These are phyloP conservation scores for Exophiala oligosperma DNA, from an alignment of 2,329 filamentous ascomycete species.

Conservation along the genomic window DNA sequence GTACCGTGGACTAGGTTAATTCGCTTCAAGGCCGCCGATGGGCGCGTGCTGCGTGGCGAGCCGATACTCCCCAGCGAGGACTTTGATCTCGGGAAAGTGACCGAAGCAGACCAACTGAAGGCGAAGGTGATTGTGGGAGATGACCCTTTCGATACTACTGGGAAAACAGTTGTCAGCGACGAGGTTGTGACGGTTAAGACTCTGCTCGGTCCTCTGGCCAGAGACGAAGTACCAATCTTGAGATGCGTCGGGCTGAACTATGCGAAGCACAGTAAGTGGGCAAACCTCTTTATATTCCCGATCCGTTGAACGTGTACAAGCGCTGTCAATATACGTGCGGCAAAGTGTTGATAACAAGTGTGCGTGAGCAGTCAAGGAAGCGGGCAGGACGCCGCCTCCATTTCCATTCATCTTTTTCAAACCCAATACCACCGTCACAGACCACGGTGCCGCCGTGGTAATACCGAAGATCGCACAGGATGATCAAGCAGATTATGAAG, in stretches of 20 bases:
- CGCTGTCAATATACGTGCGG: background rate
- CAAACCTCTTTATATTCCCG: background rate
- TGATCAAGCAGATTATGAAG: slow-evolving; percentile 43
- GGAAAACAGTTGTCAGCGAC: slow-evolving; percentile 45
- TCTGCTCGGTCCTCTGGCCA: slow-evolving; percentile 54
- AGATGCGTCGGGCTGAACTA: slow-evolving; percentile 52
- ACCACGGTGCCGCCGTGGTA: slow-evolving; percentile 33
- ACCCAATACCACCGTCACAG: slow-evolving; percentile 37
- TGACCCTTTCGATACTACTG: slow-evolving; percentile 48
- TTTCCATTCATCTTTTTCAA: slow-evolving; percentile 42
- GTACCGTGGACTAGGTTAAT: slow-evolving; percentile 55
- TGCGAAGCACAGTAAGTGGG: slow-evolving; percentile 44
- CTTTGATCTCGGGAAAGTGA: slow-evolving; percentile 50
- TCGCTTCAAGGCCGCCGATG: slow-evolving; percentile 55
- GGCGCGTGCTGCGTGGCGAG: slow-evolving; percentile 52
- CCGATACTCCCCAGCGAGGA: slow-evolving; percentile 48
- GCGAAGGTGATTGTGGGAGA: slow-evolving; percentile 54
- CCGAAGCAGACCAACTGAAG: slow-evolving; percentile 49
- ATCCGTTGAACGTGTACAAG: background rate
- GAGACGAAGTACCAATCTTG: slow-evolving; percentile 55
- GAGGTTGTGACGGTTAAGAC: slow-evolving; percentile 56
- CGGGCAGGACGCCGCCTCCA: slow-evolving; percentile 39
- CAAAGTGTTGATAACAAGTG: background rate
- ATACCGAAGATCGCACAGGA: slow-evolving; percentile 39
- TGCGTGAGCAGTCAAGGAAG: slow-evolving; percentile 35